Percentiles rank a stretch among this genome's conserved stretches.
Conservation (phyloP, 257 asterid species). For the Euphrasia confusa region DNA sequence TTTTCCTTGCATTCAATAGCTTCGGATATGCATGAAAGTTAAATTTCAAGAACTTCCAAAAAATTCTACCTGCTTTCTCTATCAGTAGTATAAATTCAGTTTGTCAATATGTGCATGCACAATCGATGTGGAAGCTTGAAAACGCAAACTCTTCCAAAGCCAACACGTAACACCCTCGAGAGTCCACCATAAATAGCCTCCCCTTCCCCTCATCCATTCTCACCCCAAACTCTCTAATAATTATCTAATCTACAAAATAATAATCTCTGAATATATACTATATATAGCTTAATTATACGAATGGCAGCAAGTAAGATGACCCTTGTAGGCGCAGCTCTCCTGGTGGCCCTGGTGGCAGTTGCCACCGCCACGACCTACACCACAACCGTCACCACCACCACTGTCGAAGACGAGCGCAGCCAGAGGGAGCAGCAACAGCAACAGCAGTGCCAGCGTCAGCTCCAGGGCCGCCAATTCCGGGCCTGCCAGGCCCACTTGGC, state of each 20-base stretch:
- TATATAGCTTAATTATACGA: no score
- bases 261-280: neutral
- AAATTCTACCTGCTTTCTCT: neutral
- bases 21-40: no score
- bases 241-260: neutral
- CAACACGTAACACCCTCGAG: conserved; percentile 32
- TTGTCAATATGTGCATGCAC: conserved; percentile 28
- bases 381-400: conserved; percentile 37
- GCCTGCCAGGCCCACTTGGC: conserved; percentile 32
- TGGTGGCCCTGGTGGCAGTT: conserved; percentile 39
- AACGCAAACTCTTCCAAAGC: conserved; percentile 16
- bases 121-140: conserved; percentile 29
- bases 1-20: no score
- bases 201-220: neutral
- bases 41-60: no score
- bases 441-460: conserved; percentile 31
- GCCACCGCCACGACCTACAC: conserved; percentile 35
- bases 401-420: conserved; percentile 25
- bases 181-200: conserved; percentile 27
- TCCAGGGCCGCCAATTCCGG: conserved; percentile 31
- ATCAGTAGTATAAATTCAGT: neutral
- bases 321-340: conserved; percentile 32
- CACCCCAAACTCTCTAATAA: neutral
- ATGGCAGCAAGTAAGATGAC: conserved; percentile 35
- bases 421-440: conserved; percentile 5